Conservation (phyloP, 1,284 basidiomycete genomes). For the Phlebopus sp. region DNA sequence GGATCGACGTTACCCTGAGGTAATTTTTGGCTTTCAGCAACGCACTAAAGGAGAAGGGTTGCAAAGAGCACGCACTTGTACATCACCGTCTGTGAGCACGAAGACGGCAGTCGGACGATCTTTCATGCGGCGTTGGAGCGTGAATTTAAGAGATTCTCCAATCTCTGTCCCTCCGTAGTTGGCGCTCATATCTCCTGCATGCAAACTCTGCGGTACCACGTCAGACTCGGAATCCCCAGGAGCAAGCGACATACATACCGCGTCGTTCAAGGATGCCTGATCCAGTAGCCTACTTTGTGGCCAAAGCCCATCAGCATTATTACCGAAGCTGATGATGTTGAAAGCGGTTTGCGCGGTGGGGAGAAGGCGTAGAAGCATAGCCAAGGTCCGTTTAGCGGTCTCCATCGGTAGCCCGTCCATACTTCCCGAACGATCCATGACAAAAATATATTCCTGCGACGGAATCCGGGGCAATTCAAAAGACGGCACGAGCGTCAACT, state of each 20-base stretch:
- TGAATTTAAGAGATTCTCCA: slow-evolving; percentile 32
- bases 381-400: slow-evolving; percentile 36
- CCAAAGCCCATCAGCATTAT: slow-evolving; percentile 35
- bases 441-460: slow-evolving; percentile 43
- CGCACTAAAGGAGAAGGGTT: background rate
- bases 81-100: slow-evolving; percentile 52
- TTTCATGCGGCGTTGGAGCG: slow-evolving; percentile 18
- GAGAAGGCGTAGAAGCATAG: slow-evolving; percentile 34
- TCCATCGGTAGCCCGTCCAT: slow-evolving; percentile 33
- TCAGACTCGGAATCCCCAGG: slow-evolving; percentile 1
- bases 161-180: slow-evolving; percentile 50
- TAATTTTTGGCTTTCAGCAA: background rate
- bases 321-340: slow-evolving; percentile 54
- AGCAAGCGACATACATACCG: slow-evolving; percentile 34
- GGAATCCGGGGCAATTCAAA: slow-evolving; percentile 38
- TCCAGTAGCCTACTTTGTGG: slow-evolving; percentile 33
- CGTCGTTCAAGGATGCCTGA: slow-evolving; percentile 31
- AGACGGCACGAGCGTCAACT: slow-evolving; percentile 51
- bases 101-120: slow-evolving; percentile 46
- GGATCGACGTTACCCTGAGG: slow-evolving; percentile 28
- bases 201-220: slow-evolving; percentile 24
- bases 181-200: slow-evolving; percentile 39
- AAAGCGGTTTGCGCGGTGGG: slow-evolving; percentile 33
- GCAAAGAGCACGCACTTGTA: slow-evolving; percentile 22
- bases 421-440: slow-evolving; percentile 43